A percentile compares a stretch with the other conserved stretches of the same genome.
phyloP scores from a whole-genome alignment of 2,329 filamentous ascomycete genomes.

The Arthrobotrys pseudoclavata region DNA sequence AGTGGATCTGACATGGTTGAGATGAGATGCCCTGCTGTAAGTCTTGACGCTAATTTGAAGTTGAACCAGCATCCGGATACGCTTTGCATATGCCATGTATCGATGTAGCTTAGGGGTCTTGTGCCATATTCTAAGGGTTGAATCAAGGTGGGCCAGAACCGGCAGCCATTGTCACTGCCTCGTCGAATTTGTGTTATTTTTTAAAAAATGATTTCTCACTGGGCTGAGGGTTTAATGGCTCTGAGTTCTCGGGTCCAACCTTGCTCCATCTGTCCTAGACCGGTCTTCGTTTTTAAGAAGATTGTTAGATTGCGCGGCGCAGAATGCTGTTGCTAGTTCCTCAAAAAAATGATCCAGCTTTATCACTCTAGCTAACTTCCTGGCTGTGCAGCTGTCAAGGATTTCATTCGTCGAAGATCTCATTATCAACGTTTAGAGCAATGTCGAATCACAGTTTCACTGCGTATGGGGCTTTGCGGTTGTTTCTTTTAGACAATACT shows the following conservation, averaged over 20 bases:
- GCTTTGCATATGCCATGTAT: not conserved
- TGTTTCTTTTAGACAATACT: not conserved
- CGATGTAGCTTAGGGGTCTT: not conserved
- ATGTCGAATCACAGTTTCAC: constrained; percentile 5
- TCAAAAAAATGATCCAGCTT: constrained; percentile 3
- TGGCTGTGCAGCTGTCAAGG: constrained; percentile 33
- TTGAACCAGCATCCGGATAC: not conserved
- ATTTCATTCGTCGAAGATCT: constrained; percentile 1
- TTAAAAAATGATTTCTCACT: not conserved
- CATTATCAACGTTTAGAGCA: not conserved
- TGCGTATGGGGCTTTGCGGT: constrained; percentile 38
- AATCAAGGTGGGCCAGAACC: not conserved
- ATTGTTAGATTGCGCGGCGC: not conserved
- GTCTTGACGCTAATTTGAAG: not conserved
- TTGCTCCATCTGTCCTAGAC: not conserved
- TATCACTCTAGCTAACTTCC: not conserved
- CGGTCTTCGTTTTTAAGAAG: not conserved
- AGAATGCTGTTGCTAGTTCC: not conserved
- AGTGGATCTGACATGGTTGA: not conserved
- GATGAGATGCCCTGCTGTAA: not conserved
- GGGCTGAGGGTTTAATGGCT: not conserved
- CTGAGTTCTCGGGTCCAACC: not conserved
- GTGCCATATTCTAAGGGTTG: not conserved
- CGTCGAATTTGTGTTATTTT: not conserved
- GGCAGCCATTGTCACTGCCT: constrained; percentile 4